Evolutionary conservation across 345 rosid genomes (phyloP).

Genomic region (thale cress (Arabidopsis thaliana)): TAIR10.1 NC_003075.7:1136001-1136500

Average conservation of each 20-base stretch:
- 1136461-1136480: neutral
- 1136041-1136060: slow-evolving; percentile 90
- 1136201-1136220: slow-evolving; percentile 98
- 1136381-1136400: slow-evolving; percentile 93
- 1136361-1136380: slow-evolving; percentile 98
- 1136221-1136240: slow-evolving; percentile 99
- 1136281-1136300: neutral
- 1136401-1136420: slow-evolving; percentile 95
- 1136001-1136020: slow-evolving; percentile 95
- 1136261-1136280: neutral
- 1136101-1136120: slow-evolving; percentile 41
- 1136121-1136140: neutral
- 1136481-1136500: neutral
- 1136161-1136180: slow-evolving; percentile 28
- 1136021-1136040: slow-evolving; percentile 99
- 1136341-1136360: slow-evolving; percentile 92
- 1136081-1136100: slow-evolving; percentile 98
- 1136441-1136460: slow-evolving; percentile 21
- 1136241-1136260: slow-evolving; percentile 31
- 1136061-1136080: slow-evolving; percentile 83
- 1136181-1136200: slow-evolving; percentile 80
- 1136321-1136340: slow-evolving; percentile 21
- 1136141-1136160: slow-evolving; percentile 16
- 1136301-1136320: neutral
- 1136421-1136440: slow-evolving; percentile 69